Evolutionary conservation across 768 basidiomycete species (phyloP), one percentile per base, ranked within the genome.

Genomic region (Pulveroboletus sp.): DNA sequence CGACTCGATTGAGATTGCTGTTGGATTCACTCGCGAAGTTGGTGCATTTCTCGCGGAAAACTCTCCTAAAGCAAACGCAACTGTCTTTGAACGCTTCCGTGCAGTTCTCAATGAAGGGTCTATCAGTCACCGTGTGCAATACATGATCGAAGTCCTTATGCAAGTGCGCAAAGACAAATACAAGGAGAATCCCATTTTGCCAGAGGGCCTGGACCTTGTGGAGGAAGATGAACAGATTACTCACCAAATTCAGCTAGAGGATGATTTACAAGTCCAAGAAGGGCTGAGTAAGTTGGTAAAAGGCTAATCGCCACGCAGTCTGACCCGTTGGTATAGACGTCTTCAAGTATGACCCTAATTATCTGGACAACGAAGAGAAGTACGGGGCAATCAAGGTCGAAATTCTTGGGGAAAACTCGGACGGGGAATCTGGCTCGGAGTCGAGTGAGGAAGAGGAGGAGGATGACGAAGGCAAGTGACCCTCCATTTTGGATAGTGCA

Each of bases 81-180:
- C 84, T 33, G 86, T 96, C 32, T 98, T 85, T 65, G 96, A 98
- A 67, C 89, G 94, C 21, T 97, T 98, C 82, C 86, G 96, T 40
- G 91, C 92, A 1, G 93, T 97, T 8, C 74, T 99, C 31, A 96
- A 98, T 69, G 96, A 98, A 68, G 93, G 93, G 24, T 74, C 79
- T 39, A 95, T 99, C 68, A 93, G 90, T 62, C 93, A 98, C 59
- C 83, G 96, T 58, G 91, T 95, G 27, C 96, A 98, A 65, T 99
- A 97, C 71, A 97, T 97, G 96, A 92, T 99, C 58, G 96, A 98
- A 71, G 96, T 98, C 3, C 77, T 98, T 41, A 98, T 99, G 91
- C 96, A 98, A 71, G 91, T 96, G 8, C 79, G 96, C 58, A 97
- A 96, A 74, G 96, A 99, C 76, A 94, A 93, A 70, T 98, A 91